These are phyloP conservation scores for Colletotrichum viniferum DNA, from an alignment of 2,329 filamentous ascomycete genomes.

Conservation along the genomic window DNA sequence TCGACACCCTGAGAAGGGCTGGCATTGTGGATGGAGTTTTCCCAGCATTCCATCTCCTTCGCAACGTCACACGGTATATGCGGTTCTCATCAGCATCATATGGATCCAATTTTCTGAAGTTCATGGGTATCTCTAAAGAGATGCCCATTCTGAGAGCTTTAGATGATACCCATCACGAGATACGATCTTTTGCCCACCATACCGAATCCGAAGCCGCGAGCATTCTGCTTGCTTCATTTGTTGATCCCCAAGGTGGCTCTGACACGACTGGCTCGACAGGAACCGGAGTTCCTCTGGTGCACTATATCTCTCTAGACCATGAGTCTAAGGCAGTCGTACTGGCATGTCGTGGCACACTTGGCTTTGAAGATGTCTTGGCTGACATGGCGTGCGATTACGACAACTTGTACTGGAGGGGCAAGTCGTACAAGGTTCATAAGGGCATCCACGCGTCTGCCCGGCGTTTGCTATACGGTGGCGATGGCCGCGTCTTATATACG, in stretches of 20 bases:
- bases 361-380: slow-evolving; percentile 75
- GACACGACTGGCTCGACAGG: slow-evolving; percentile 68
- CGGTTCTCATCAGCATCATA: slow-evolving; percentile 71
- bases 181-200: slow-evolving; percentile 68
- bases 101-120: slow-evolving; percentile 65
- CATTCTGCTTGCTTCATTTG: slow-evolving; percentile 72
- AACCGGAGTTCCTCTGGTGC: slow-evolving; percentile 72
- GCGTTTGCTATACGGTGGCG: slow-evolving; percentile 69
- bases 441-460: slow-evolving; percentile 75
- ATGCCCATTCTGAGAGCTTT: slow-evolving; percentile 43
- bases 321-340: slow-evolving; percentile 74
- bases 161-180: slow-evolving; percentile 61
- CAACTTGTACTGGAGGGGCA: slow-evolving; percentile 66
- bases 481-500: slow-evolving; percentile 69
- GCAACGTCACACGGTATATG: slow-evolving; percentile 69
- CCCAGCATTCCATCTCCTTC: slow-evolving; percentile 61
- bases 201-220: slow-evolving; percentile 62
- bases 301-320: slow-evolving; percentile 75
- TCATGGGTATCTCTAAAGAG: slow-evolving; percentile 64
- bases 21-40: slow-evolving; percentile 64
- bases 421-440: slow-evolving; percentile 73
- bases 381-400: slow-evolving; percentile 79
- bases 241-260: slow-evolving; percentile 70
- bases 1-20: slow-evolving; percentile 53
- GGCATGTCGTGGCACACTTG: slow-evolving; percentile 74